Percentiles rank a stretch among this genome's conserved stretches.
Conservation (phyloP, 2,329 filamentous ascomycete genomes). For the Talaromyces verruculosus region DNA sequence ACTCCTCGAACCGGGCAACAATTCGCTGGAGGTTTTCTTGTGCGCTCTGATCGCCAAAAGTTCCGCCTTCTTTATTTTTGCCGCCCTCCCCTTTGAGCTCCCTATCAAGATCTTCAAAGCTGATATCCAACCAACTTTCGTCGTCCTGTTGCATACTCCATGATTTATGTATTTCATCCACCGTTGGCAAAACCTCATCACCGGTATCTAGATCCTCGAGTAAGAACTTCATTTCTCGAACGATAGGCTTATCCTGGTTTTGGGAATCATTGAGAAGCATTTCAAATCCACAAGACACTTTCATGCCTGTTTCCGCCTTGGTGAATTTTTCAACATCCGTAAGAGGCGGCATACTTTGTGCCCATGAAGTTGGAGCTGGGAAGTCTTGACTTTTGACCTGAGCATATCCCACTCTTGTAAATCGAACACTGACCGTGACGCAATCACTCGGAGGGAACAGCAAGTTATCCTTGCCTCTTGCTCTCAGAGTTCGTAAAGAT, state of each 20-base stretch:
- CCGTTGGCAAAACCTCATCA: conserved; percentile 67
- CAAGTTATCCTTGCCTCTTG: conserved; percentile 54
- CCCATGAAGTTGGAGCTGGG: conserved; percentile 59
- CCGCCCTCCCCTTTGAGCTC: conserved; percentile 62
- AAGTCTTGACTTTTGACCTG: conserved; percentile 88
- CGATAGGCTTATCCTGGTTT: conserved; percentile 65
- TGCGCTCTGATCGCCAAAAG: conserved; percentile 48
- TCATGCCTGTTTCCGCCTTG: conserved; percentile 74
- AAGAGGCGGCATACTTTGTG: conserved; percentile 42
- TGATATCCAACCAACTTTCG: conserved; percentile 89
- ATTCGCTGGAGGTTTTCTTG: conserved; percentile 74
- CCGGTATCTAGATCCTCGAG: conserved; percentile 74
- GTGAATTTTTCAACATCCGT: conserved; percentile 48
- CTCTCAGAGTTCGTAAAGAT: conserved; percentile 66
- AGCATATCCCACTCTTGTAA: conserved; percentile 86
- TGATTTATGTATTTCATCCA: conserved; percentile 63
- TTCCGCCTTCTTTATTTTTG: conserved; percentile 41
- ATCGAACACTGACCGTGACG: conserved; percentile 73
- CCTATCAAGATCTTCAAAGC: conserved; percentile 82
- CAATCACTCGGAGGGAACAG: conserved; percentile 75
- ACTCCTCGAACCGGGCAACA: conserved; percentile 88
- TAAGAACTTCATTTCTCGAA: conserved; percentile 73
- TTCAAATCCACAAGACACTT: conserved; percentile 85
- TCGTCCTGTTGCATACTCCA: conserved; percentile 78
- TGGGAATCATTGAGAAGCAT: conserved; percentile 72